Base-by-base conservation (phyloP, 768 basidiomycete genomes). In the Ephemerocybe angulata region DNA sequence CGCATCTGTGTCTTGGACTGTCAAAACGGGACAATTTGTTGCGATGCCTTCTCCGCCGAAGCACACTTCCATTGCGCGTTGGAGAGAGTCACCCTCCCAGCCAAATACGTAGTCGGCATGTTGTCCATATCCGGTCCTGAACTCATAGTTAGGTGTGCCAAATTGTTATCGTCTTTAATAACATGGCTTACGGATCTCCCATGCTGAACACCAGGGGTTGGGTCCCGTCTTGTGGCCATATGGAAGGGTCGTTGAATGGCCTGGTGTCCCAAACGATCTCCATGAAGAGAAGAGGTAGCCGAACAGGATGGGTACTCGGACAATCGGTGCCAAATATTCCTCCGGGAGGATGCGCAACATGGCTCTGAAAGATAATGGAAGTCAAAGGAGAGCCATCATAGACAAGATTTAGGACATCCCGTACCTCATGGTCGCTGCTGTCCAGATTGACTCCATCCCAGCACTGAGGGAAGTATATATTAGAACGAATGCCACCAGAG, bases 221-320 rank as follows among this genome's bases (percentile, higher is more conserved):
- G 17, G 31, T 51, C 3, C 55, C 55, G 33, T 56, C 55, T 25
- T 55, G 21, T 5, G 50, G 50, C 50, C 50, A 52, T 33, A 52
- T 35, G 12, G 35, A 19, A 19, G 35, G 54, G 46, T 55, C 47
- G 47, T 55, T 56, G 30, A 56, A 56, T 3, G 49, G 37, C 27
- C 55, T 42, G 27, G 55, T 56, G 28, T 56, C 55, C 55, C 55
- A 56, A 11, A 56, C 49, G n/a, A 50, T 56, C 40, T 56, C 55
- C 40, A 56, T 51, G 37, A 56, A 56, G 22, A 56, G 25, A 6
- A 56, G 21, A 5, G 55, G 55, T n/a, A 56, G 31, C 27, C 55
- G 35, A 22, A 56, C 50, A 8, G 55, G 55, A 30, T 56, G 55
- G 12, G 49, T 37, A 28, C 47, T 41, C 13, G 55, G 55, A 29